A percentile compares a stretch with the other conserved stretches of the same genome.
These are phyloP conservation scores for Nakazawaea ambrosiae DNA, from an alignment of 805 yeast species.

Conservation along the genomic window DNA sequence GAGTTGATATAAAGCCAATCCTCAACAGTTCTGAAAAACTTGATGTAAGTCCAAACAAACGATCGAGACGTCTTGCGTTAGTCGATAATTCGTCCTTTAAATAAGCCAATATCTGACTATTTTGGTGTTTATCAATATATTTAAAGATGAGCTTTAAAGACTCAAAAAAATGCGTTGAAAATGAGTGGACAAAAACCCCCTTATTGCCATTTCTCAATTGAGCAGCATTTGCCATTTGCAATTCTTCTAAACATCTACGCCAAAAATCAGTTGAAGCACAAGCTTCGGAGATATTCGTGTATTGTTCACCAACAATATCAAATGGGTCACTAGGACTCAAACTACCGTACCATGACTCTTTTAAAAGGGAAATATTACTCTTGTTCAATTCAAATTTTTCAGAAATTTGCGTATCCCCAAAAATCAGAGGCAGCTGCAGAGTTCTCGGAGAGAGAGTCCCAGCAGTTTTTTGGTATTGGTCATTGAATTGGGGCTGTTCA, in stretches of 20 bases:
- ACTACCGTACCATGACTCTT: conserved; percentile 5
- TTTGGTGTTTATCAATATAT: too few species aligned
- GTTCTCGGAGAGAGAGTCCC: too few species aligned
- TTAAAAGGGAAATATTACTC: background rate
- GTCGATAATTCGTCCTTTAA: too few species aligned
- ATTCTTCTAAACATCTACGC: conserved; percentile 4
- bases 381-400: background rate
- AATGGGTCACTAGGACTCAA: conserved; percentile 2
- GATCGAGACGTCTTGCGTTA: background rate
- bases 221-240: conserved; percentile 5
- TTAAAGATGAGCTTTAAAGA: background rate
- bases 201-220: background rate
- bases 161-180: background rate
- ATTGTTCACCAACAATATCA: conserved; percentile 5
- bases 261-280: conserved; percentile 3
- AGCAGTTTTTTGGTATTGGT: too few species aligned
- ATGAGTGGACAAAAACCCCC: background rate
- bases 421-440: too few species aligned
- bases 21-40: conserved; percentile 1
- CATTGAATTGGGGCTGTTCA: too few species aligned
- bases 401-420: background rate
- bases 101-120: too few species aligned
- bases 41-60: background rate
- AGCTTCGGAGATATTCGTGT: conserved; percentile 6
- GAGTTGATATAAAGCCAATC: background rate